Conservation (phyloP, 2,329 filamentous ascomycete genomes). For the Leptographium galeiforme region DNA sequence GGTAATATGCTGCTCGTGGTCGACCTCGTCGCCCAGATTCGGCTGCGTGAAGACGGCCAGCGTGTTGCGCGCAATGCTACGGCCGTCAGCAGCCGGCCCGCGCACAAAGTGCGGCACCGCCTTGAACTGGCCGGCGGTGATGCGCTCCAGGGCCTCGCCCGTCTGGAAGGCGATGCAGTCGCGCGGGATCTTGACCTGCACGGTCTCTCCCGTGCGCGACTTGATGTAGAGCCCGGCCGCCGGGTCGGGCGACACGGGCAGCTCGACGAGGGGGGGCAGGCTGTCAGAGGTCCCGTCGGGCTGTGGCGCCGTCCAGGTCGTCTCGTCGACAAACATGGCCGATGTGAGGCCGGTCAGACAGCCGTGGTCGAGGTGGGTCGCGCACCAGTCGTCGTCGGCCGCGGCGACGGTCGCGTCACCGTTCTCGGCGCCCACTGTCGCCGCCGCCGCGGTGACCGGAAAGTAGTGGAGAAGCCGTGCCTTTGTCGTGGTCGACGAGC, state of each 20-base stretch:
- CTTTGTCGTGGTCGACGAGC: conserved; percentile 76
- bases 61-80: conserved; percentile 64
- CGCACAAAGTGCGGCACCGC: conserved; percentile 93
- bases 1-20: conserved; percentile 49
- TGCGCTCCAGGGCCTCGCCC: conserved; percentile 78
- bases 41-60: conserved; percentile 95
- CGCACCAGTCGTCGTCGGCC: conserved; percentile 75
- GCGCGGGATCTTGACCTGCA: conserved; percentile 84
- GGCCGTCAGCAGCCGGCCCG: conserved; percentile 42
- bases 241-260: conserved; percentile 65
- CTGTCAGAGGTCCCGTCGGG: neutral
- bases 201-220: conserved; percentile 64
- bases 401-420: conserved; percentile 5
- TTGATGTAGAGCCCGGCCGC: conserved; percentile 87
- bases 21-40: conserved; percentile 70
- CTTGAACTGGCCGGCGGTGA: conserved; percentile 81
- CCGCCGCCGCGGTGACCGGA: conserved; percentile 30
- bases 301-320: conserved; percentile 7
- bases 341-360: conserved; percentile 89
- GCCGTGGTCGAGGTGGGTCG: conserved; percentile 79
- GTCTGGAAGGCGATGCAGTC: conserved; percentile 96
- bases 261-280: conserved; percentile 49
- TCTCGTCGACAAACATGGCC: conserved; percentile 91
- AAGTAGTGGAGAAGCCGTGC: conserved; percentile 90
- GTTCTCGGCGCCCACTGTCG: neutral